Base-by-base conservation (phyloP, 2,329 filamentous ascomycete genomes). In the Chaetoscypha palmicola region DNA sequence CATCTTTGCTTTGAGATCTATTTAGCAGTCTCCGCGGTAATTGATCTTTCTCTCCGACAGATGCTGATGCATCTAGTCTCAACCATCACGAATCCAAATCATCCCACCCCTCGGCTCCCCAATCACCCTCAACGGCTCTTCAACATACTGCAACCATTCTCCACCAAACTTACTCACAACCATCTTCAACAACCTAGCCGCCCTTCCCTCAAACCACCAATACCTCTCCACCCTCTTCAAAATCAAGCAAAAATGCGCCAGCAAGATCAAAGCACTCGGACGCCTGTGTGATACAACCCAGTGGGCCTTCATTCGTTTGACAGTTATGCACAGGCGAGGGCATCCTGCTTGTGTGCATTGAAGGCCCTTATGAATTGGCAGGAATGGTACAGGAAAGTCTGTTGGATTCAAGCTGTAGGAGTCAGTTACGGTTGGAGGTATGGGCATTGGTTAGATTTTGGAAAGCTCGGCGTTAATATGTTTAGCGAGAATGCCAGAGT, bases 261-360 rank as follows among this genome's bases (percentile, higher is more conserved):
- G 14, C 9, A 55, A 24, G 9, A 55, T 48, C 9, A 55, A 37
- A 8, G 51, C 51, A 12, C 43, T 45, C 1, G 51, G 45, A 28
- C 50, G 49, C 14, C 37, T 46, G 42, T 61, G 61, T 3, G 40
- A 36, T 14, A 54, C 45, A 3, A 50, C 17, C 59, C 59, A 62
- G 40, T 64, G 61, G 19, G 45, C 50, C 39, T 58, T 60, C 61
- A 63, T 64, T 4, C 62, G 53, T 47, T 64, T 64, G n/a, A 34
- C 49, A 1, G 60, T 56, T 1, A 55, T 43, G 39, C 60, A 62
- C 2, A 63, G 51, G 47, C 63, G 55, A 5, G 34, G 14, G 34
- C 62, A 64, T 7, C 48, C 47, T 2, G 47, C 8, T 20, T 50
- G 51, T 21, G 23, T 36, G 49, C 58, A 62, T 32, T 24, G 32